These are phyloP conservation scores for Apiotrichum laibachii DNA, from an alignment of 1,284 basidiomycete species.

Conservation along the genomic window DNA sequence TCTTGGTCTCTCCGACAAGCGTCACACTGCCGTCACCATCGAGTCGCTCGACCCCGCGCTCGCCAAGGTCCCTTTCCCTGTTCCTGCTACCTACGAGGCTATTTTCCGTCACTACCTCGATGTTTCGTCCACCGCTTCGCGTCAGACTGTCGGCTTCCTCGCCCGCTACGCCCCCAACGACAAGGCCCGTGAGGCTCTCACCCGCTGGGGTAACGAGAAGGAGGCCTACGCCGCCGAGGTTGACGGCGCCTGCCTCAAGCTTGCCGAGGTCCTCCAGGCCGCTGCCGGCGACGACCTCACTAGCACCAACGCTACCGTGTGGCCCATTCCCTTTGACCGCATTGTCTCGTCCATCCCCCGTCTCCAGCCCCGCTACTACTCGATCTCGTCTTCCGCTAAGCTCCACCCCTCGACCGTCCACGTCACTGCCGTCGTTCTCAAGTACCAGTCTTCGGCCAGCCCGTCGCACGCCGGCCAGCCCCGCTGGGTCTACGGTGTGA, in stretches of 20 bases:
- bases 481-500: slow-evolving; percentile 73
- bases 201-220: slow-evolving; percentile 80
- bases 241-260: slow-evolving; percentile 75
- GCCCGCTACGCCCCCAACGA: slow-evolving; percentile 84
- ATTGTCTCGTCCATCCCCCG: slow-evolving; percentile 89
- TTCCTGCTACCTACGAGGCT: slow-evolving; percentile 90
- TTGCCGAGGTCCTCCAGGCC: slow-evolving; percentile 86
- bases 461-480: slow-evolving; percentile 54
- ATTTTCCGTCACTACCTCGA: slow-evolving; percentile 97
- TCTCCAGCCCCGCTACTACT: slow-evolving; percentile 95
- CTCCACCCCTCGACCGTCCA: slow-evolving; percentile 83
- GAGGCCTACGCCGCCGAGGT: slow-evolving; percentile 76
- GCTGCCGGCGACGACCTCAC: slow-evolving; percentile 70
- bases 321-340: slow-evolving; percentile 93
- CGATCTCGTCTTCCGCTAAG: slow-evolving; percentile 96
- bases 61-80: slow-evolving; percentile 98
- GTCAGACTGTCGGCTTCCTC: slow-evolving; percentile 83
- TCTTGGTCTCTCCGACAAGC: slow-evolving; percentile 72
- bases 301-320: slow-evolving; percentile 58
- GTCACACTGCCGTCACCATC: slow-evolving; percentile 79
- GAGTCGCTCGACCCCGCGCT: slow-evolving; percentile 95
- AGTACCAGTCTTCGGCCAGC: slow-evolving; percentile 70
- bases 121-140: slow-evolving; percentile 85
- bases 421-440: slow-evolving; percentile 90
- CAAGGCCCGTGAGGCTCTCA: slow-evolving; percentile 70